phyloP scores from a whole-genome alignment of 1,284 basidiomycete genomes.

The Moesziomyces antarcticus region DNA sequence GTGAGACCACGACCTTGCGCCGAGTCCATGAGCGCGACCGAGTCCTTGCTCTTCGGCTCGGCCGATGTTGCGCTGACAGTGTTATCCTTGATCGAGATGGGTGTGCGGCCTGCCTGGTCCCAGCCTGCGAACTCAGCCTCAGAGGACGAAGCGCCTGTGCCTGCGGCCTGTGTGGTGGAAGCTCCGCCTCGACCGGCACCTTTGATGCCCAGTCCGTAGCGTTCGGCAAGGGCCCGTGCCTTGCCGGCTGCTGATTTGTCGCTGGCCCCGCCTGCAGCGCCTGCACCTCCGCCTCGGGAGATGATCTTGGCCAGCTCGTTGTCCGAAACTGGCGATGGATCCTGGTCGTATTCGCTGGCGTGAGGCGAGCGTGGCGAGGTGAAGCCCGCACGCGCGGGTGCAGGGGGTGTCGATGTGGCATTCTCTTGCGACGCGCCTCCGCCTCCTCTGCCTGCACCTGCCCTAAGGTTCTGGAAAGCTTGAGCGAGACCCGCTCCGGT shows the following conservation, averaged over 20 bases:
- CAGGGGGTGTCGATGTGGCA: background rate
- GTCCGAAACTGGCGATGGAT: conserved; percentile 54
- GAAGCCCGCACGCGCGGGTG: conserved; percentile 6
- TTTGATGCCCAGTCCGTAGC: conserved; percentile 43
- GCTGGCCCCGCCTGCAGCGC: conserved; percentile 1
- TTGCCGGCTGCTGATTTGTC: conserved; percentile 15
- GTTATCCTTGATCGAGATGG: conserved; percentile 47
- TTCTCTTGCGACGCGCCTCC: background rate
- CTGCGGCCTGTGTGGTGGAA: background rate
- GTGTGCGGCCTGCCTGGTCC: conserved; percentile 52
- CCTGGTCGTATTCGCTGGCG: conserved; percentile 50
- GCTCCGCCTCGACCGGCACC: conserved; percentile 14
- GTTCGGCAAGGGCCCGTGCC: conserved; percentile 28
- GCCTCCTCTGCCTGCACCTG: conserved; percentile 12
- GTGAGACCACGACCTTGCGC: conserved; percentile 45
- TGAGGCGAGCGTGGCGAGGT: conserved; percentile 43
- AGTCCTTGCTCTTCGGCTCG: conserved; percentile 16
- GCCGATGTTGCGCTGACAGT: conserved; percentile 5
- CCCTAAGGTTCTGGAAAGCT: conserved; percentile 32
- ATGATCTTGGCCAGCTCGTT: conserved; percentile 62
- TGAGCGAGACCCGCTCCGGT: conserved; percentile 25
- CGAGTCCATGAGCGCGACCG: conserved; percentile 44
- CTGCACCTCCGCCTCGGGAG: conserved; percentile 30
- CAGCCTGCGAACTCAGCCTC: conserved; percentile 35
- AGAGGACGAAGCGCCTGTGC: background rate